These are phyloP conservation scores for Apophysomyces elegans DNA, from an alignment of 371 early-diverging fungal species.

Conservation along the genomic window DNA sequence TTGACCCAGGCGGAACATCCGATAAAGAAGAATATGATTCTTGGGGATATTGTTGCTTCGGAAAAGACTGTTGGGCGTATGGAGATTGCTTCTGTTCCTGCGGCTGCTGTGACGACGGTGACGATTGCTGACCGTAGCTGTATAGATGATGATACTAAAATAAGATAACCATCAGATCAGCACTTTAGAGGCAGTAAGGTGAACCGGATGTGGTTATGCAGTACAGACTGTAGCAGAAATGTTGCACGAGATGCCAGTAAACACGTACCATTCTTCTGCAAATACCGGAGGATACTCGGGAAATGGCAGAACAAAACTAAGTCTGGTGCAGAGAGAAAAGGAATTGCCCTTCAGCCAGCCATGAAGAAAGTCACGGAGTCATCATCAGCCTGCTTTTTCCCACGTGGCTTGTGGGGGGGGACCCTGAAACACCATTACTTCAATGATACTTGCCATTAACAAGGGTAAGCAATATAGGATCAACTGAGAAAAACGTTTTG, in stretches of 20 bases:
- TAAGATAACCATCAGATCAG: background rate
- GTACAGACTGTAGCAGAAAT: conserved; percentile 8
- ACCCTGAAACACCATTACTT: no score
- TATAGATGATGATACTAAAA: conserved; percentile 11
- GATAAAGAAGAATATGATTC: conserved; percentile 2
- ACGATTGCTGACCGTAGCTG: conserved; percentile 8
- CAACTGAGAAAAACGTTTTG: no score
- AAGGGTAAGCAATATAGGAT: no score
- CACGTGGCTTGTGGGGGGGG: no score
- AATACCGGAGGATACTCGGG: conserved; percentile 6
- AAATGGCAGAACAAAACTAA: conserved; percentile 3
- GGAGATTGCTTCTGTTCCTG: conserved; percentile 6
- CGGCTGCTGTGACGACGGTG: conserved; percentile 7
- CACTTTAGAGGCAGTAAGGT: background rate
- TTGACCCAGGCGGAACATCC: conserved; percentile 7
- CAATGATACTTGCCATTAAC: no score
- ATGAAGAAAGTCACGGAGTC: no score
- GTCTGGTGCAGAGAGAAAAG: background rate
- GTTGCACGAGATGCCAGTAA: conserved; percentile 7
- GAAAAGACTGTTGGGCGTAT: background rate
- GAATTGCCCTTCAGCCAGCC: no score
- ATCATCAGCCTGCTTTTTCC: no score
- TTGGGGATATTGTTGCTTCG: conserved; percentile 1
- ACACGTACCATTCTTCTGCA: conserved; percentile 12
- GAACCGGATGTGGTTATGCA: conserved; percentile 8